Evolutionary conservation across 2,329 filamentous ascomycete genomes (phyloP), one percentile per base, ranked within the genome.

Genomic region (Claviceps quebecensis): DNA sequence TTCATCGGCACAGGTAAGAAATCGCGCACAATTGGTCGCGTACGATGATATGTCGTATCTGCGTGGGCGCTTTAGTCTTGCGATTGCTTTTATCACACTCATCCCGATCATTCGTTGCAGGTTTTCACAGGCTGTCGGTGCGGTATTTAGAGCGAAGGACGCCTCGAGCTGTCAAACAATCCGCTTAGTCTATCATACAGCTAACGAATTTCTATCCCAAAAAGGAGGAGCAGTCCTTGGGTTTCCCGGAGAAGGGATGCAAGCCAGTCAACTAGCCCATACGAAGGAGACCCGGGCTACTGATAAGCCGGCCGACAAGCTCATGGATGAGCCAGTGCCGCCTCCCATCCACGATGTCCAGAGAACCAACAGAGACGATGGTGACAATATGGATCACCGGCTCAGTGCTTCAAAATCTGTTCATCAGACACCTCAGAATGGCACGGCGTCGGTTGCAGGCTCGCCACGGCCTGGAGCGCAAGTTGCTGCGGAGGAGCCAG

Each of bases 341-440:
- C 14, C 40, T 6, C 3, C 38, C 9, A 11, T 9, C 29, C 29
- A 34, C 13, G 36, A 58, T 16, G 59, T 60, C 38, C 52, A 45
- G 41, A 55, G 61, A 45, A 38, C 47, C 16, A 54, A 55, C 17
- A 43, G 49, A 23, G 38, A 48, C 13, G 48, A 51, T 55, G 52
- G 55, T 46, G 53, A 56, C 48, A 47, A 52, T 39, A 52, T 57
- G 39, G 53, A 56, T 41, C 55, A 60, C 26, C 52, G 50, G 1
- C 44, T 55, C 6, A 56, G 51, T 16, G 53, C 50, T 22, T 63
- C 66, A 8, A 66, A 65, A 55, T 65, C 65, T 16, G 62, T 64
- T 7, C 64, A 65, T 17, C 56, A 68, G 56, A 70, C 66, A 8
- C 68, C 69, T 22, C 49, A 67, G 48, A 63, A 67, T 43, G 57